Evolutionary conservation across 768 basidiomycete genomes (phyloP).

Genomic region (Lentinula edodes): DNA sequence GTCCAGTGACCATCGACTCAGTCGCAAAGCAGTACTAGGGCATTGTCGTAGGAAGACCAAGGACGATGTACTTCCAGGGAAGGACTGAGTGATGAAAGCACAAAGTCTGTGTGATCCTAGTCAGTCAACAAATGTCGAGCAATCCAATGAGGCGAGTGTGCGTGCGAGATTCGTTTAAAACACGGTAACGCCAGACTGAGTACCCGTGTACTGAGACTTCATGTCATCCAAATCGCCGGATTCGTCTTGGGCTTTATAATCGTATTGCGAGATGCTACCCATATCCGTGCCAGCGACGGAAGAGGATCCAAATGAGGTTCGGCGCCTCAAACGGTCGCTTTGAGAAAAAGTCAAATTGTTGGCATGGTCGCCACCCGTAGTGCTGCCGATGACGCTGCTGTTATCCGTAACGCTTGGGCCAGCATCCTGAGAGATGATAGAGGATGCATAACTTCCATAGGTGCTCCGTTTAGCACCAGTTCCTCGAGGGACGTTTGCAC

Average conservation of each 20-base stretch:
- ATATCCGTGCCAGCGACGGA: slow-evolving; percentile 75
- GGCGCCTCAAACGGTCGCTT: slow-evolving; percentile 79
- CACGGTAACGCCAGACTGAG: slow-evolving; percentile 81
- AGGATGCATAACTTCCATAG: slow-evolving; percentile 81
- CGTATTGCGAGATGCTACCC: slow-evolving; percentile 72
- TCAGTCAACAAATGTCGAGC: neutral
- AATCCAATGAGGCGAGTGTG: neutral
- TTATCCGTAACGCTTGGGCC: slow-evolving; percentile 57
- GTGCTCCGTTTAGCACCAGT: slow-evolving; percentile 70
- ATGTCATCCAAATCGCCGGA: slow-evolving; percentile 76
- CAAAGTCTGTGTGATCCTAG: neutral
- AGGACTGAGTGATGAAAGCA: neutral
- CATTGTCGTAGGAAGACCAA: neutral
- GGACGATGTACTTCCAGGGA: neutral
- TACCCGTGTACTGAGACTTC: slow-evolving; percentile 84
- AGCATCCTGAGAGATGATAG: slow-evolving; percentile 89
- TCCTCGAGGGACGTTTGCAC: slow-evolving; percentile 54
- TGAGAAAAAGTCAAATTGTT: slow-evolving; percentile 78
- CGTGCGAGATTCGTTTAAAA: slow-evolving; percentile 38
- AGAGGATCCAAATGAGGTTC: slow-evolving; percentile 64
- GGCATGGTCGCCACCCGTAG: neutral
- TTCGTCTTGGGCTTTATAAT: slow-evolving; percentile 90
- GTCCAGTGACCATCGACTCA: neutral
- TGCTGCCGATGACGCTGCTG: slow-evolving; percentile 51
- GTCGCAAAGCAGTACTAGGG: neutral